Conservation (phyloP, 2,329 filamentous ascomycete genomes). For the Bipolaris victoriae region DNA sequence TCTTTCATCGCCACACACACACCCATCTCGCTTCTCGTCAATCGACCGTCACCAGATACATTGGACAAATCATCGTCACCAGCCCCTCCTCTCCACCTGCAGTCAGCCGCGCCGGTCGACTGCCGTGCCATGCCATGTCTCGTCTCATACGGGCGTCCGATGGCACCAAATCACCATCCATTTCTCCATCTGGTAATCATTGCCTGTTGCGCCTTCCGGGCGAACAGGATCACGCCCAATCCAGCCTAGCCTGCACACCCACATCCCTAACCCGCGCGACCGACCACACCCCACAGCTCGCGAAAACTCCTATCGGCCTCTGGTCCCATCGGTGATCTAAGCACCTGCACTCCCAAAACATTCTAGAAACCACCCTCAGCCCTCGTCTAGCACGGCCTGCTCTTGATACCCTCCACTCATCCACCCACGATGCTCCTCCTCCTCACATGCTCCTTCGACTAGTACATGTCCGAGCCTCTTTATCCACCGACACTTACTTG, state of each 20-base stretch:
- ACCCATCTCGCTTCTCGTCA: background rate
- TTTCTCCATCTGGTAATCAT: background rate
- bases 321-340: constrained; percentile 3
- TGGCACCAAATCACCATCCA: background rate
- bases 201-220: background rate
- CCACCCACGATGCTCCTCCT: background rate
- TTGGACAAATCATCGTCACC: background rate
- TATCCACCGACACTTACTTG: no score
- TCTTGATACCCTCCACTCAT: background rate
- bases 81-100: background rate
- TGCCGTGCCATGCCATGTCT: background rate
- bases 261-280: background rate
- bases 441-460: background rate
- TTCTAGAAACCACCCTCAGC: background rate
- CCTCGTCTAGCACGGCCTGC: background rate
- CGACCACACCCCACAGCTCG: background rate
- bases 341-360: background rate
- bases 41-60: background rate
- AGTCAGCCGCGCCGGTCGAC: background rate
- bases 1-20: background rate
- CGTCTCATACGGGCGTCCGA: background rate
- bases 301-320: background rate
- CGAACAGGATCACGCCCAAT: background rate
- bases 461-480: no score
- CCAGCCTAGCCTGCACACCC: background rate